These are phyloP conservation scores for Camelina laxa DNA, from an alignment of 345 rosid species.

Conservation along the genomic window DNA sequence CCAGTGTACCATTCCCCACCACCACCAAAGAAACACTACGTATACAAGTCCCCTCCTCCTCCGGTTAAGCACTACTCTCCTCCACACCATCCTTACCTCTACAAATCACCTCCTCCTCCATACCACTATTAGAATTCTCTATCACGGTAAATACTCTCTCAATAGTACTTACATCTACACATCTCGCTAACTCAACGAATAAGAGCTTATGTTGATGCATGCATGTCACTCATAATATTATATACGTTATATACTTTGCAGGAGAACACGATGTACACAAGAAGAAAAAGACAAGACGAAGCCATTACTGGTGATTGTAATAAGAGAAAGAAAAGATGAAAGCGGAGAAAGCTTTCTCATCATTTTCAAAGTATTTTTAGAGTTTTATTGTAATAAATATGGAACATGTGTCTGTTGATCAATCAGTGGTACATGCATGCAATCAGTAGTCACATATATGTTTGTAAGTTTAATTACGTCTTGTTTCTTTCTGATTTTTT, in stretches of 20 bases:
- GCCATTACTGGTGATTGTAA: slow-evolving; percentile 21
- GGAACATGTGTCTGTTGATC: slow-evolving; percentile 34
- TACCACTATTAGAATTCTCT: slow-evolving; percentile 42
- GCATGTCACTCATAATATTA: slow-evolving; percentile 8
- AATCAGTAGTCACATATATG: slow-evolving; percentile 8
- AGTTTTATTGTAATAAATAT: slow-evolving; percentile 39
- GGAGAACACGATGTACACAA: slow-evolving; percentile 40
- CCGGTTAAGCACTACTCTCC: slow-evolving; percentile 45
- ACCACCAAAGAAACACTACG: slow-evolving; percentile 36
- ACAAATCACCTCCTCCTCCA: slow-evolving; percentile 46
- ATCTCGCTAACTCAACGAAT: slow-evolving; percentile 1
- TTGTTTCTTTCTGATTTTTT: slow-evolving; percentile 29
- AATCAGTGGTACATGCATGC: slow-evolving; percentile 30
- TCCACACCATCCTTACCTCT: slow-evolving; percentile 45
- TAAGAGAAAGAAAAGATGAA: slow-evolving; percentile 37
- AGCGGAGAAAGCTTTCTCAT: slow-evolving; percentile 32
- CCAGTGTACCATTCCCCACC: slow-evolving; percentile 42
- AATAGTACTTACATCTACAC: not conserved
- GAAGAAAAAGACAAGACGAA: slow-evolving; percentile 32
- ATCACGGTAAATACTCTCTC: slow-evolving; percentile 32
- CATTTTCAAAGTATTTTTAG: slow-evolving; percentile 26
- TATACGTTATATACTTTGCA: slow-evolving; percentile 8
- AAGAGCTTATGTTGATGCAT: slow-evolving; percentile 19
- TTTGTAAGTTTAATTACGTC: slow-evolving; percentile 24
- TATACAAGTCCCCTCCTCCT: slow-evolving; percentile 39